Percentiles rank a stretch among this genome's conserved stretches.
These are phyloP conservation scores for Capsella bursapastoris DNA, from an alignment of 345 rosid species.

Conservation along the genomic window DNA sequence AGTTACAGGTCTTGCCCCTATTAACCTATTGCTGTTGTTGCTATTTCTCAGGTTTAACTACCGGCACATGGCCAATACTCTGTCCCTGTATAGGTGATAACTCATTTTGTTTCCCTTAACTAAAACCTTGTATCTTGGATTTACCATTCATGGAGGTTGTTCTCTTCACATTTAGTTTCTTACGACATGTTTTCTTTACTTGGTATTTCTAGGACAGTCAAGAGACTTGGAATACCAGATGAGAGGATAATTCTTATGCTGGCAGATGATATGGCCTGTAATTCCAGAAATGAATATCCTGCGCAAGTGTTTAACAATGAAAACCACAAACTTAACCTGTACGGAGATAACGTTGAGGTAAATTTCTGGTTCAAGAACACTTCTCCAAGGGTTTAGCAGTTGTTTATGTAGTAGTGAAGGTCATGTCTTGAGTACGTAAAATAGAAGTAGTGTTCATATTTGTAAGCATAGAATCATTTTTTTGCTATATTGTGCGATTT, in stretches of 20 bases:
- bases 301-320: conserved; percentile 99
- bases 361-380: conserved; percentile 24
- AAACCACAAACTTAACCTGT: conserved; percentile 91
- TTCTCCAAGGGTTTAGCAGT: conserved; percentile 10
- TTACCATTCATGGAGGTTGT: background rate
- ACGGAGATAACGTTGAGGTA: conserved; percentile 99
- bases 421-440: conserved; percentile 10
- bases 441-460: background rate
- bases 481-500: background rate
- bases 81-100: conserved; percentile 86
- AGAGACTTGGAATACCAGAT: conserved; percentile 93
- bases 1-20: conserved; percentile 7
- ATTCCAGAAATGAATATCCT: conserved; percentile 89
- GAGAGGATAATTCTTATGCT: conserved; percentile 96
- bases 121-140: background rate
- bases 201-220: conserved; percentile 78
- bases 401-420: background rate
- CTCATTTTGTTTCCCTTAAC: conserved; percentile 5
- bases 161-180: conserved; percentile 11
- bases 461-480: background rate
- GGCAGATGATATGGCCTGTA: conserved; percentile 99
- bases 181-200: conserved; percentile 9
- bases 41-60: conserved; percentile 86
- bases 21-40: conserved; percentile 30
- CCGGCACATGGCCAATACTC: conserved; percentile 95